Conservation (phyloP, 495 filamentous ascomycete genomes). For the Aspergillus avenaceus region DNA sequence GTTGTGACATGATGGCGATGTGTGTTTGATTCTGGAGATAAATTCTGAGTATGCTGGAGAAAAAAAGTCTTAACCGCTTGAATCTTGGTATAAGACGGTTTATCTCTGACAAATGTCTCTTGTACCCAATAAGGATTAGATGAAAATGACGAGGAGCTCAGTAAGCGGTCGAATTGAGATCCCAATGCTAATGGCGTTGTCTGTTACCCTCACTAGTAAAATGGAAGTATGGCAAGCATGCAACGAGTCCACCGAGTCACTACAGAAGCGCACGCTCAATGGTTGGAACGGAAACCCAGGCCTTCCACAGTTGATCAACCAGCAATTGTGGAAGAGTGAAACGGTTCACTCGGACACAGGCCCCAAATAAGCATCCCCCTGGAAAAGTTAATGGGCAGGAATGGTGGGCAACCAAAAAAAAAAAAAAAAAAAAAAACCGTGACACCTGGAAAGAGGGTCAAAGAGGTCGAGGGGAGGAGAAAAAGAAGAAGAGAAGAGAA, state of each 20-base stretch:
- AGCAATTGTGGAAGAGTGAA: neutral
- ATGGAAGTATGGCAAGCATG: neutral
- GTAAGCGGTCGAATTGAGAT: too few species aligned
- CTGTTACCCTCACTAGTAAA: too few species aligned
- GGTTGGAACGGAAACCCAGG: neutral
- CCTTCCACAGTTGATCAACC: slow-evolving; percentile 1
- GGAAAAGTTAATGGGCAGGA: neutral
- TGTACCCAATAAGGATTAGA: too few species aligned
- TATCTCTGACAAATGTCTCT: too few species aligned
- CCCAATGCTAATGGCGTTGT: too few species aligned
- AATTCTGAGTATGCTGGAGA: too few species aligned
- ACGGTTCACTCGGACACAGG: slow-evolving; percentile 3
- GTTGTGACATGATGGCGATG: slow-evolving; percentile 3
- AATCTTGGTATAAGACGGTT: too few species aligned
- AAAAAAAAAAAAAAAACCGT: neutral
- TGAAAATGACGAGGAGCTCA: too few species aligned
- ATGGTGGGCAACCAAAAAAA: neutral
- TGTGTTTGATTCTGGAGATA: too few species aligned
- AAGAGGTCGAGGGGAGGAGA: neutral
- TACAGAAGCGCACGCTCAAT: neutral
- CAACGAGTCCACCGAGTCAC: neutral
- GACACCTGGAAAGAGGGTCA: neutral
- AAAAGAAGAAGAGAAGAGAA: neutral
- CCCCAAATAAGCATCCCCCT: slow-evolving; percentile 3
- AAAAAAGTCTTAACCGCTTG: too few species aligned